Percentiles rank a stretch among this genome's conserved stretches.
phyloP scores from a whole-genome alignment of 345 rosid genomes.

The Carallia pectinifolia region DNA sequence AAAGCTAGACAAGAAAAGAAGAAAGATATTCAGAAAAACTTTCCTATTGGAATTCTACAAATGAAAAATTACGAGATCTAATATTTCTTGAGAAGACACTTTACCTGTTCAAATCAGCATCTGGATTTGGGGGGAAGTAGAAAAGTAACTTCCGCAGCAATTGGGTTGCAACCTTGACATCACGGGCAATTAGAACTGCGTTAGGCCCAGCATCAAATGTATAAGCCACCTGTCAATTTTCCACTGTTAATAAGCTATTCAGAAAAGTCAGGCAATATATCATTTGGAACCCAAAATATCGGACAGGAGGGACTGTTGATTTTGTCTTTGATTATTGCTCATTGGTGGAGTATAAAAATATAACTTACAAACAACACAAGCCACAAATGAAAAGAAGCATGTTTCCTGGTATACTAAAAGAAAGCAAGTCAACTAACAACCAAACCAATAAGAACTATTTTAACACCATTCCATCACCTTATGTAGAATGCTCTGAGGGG shows the following conservation, averaged over 20 bases:
- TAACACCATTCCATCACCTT: no score
- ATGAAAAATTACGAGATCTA: not conserved
- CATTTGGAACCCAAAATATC: not conserved
- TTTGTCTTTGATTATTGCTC: no score
- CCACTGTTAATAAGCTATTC: slow-evolving; percentile 14
- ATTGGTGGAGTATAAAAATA: no score
- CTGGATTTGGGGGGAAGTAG: slow-evolving; percentile 78
- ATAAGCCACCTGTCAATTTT: slow-evolving; percentile 72
- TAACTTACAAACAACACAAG: not conserved
- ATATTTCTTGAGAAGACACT: not conserved
- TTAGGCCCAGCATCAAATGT: slow-evolving; percentile 98
- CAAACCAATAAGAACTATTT: no score
- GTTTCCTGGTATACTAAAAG: not conserved
- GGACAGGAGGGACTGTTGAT: not conserved
- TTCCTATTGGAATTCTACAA: not conserved
- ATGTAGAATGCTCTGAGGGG: no score
- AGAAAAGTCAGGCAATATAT: not conserved
- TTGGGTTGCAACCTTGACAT: slow-evolving; percentile 60
- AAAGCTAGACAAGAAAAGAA: slow-evolving; percentile 44
- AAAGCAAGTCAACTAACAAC: not conserved
- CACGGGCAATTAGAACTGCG: slow-evolving; percentile 72
- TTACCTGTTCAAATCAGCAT: slow-evolving; percentile 71
- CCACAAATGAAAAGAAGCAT: not conserved
- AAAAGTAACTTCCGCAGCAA: slow-evolving; percentile 77
- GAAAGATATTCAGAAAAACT: not conserved